These are phyloP conservation scores for Myrica gale DNA, from an alignment of 306 rosid genomes.

Conservation along the genomic window DNA sequence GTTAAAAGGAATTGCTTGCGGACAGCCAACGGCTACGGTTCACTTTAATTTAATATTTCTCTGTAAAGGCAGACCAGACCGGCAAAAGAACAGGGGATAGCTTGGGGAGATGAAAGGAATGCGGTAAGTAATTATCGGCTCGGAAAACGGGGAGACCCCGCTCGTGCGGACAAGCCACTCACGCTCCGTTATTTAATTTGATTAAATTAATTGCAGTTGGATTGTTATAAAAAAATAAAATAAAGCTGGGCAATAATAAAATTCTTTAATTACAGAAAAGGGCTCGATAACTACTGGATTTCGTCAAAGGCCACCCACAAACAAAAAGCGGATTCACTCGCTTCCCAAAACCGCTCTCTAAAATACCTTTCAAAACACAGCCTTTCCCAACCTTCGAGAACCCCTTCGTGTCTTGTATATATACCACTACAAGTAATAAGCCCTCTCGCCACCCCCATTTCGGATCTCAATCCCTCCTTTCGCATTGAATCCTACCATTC, in stretches of 20 bases:
- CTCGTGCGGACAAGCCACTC: constrained; percentile 70
- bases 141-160: constrained; percentile 53
- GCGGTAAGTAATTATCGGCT: constrained; percentile 35
- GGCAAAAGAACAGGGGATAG: too few relatives aligned
- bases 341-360: constrained; percentile 52
- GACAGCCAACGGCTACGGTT: too few relatives aligned
- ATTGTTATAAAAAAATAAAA: not conserved
- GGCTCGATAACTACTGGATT: constrained; percentile 42
- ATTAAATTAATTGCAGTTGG: not conserved
- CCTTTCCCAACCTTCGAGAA: constrained; percentile 56
- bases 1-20: too few relatives aligned
- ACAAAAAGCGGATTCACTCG: constrained; percentile 41
- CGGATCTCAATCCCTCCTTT: constrained; percentile 17
- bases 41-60: too few relatives aligned
- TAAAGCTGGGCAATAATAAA: constrained; percentile 33
- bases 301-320: constrained; percentile 14
- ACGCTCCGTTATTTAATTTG: constrained; percentile 35
- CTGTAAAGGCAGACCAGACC: too few relatives aligned
- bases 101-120: not conserved
- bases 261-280: constrained; percentile 42
- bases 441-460: constrained; percentile 1
- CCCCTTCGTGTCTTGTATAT: constrained; percentile 36
- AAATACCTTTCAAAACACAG: constrained; percentile 50
- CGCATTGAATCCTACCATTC: not conserved
- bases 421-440: not conserved